phyloP scores from a whole-genome alignment of 768 basidiomycete genomes.

The Panellus pusillus region DNA sequence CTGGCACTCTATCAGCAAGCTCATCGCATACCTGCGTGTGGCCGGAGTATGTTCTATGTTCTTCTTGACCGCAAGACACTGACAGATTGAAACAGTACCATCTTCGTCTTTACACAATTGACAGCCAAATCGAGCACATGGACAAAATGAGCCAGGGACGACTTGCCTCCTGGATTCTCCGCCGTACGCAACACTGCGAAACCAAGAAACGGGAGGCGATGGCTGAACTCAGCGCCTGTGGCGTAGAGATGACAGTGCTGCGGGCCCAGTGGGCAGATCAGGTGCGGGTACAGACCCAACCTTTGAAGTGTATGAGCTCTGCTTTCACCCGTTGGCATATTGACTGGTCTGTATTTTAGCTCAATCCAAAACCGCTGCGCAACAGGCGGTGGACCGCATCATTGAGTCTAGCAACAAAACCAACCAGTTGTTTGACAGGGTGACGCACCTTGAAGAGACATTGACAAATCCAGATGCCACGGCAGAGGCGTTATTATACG shows the following conservation, averaged over 20 bases:
- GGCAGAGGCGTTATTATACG: no score
- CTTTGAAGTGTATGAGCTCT: conserved; percentile 2
- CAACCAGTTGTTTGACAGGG: no score
- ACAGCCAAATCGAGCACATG: conserved; percentile 25
- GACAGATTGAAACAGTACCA: conserved; percentile 22
- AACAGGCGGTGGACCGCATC: background rate
- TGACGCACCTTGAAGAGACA: no score
- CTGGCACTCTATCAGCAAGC: conserved; percentile 25
- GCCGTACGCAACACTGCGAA: conserved; percentile 9
- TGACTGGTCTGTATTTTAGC: conserved; percentile 6
- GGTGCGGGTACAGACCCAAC: conserved; percentile 23
- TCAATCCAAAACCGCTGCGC: conserved; percentile 1
- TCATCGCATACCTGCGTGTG: conserved; percentile 19
- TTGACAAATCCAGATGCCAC: no score
- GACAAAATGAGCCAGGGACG: conserved; percentile 6
- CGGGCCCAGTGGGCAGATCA: conserved; percentile 22
- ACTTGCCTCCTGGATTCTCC: conserved; percentile 10
- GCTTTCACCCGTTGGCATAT: background rate
- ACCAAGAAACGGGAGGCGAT: background rate
- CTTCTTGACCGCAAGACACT: background rate
- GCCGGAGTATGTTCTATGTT: conserved; percentile 27
- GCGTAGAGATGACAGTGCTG: background rate
- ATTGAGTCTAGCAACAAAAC: no score
- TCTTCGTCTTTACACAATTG: conserved; percentile 24
- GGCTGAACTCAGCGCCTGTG: background rate